A percentile compares a stretch with the other conserved stretches of the same genome.
Evolutionary conservation across 2,329 filamentous ascomycete genomes (phyloP).

Genomic region (Trichoderma harzianum): DNA sequence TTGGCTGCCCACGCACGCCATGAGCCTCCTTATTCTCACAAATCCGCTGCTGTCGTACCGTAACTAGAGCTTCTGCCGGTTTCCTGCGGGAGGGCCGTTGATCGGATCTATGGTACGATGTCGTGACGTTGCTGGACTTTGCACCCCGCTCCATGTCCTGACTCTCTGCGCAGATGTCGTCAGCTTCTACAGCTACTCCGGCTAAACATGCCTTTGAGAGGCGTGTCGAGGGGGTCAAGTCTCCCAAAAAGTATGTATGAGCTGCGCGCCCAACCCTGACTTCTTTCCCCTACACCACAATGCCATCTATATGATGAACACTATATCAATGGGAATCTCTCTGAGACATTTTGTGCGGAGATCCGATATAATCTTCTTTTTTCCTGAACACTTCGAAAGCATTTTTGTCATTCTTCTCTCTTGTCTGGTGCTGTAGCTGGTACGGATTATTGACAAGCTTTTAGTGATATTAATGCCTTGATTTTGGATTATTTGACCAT

Average conservation of each 20-base stretch:
- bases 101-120: constrained; percentile 21
- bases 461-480: constrained; percentile 88
- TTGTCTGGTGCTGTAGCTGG: neutral
- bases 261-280: neutral
- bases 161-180: constrained; percentile 55
- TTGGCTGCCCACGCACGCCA: constrained; percentile 22
- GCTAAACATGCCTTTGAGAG: constrained; percentile 72
- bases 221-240: constrained; percentile 78
- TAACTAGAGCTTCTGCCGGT: constrained; percentile 16
- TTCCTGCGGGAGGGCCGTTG: constrained; percentile 18
- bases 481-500: constrained; percentile 97
- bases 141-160: constrained; percentile 13
- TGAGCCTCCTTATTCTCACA: constrained; percentile 4
- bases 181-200: constrained; percentile 69
- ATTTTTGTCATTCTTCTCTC: neutral
- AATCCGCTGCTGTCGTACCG: constrained; percentile 9
- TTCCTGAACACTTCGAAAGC: constrained; percentile 39
- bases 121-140: constrained; percentile 3
- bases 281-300: neutral
- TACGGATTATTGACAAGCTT: constrained; percentile 28
- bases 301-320: constrained; percentile 67
- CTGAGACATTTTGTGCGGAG: constrained; percentile 90
- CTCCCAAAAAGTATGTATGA: constrained; percentile 76
- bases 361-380: constrained; percentile 63
- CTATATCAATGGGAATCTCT: constrained; percentile 99